Conservation (phyloP, 345 rosid species). For the Camelina neglecta region DNA sequence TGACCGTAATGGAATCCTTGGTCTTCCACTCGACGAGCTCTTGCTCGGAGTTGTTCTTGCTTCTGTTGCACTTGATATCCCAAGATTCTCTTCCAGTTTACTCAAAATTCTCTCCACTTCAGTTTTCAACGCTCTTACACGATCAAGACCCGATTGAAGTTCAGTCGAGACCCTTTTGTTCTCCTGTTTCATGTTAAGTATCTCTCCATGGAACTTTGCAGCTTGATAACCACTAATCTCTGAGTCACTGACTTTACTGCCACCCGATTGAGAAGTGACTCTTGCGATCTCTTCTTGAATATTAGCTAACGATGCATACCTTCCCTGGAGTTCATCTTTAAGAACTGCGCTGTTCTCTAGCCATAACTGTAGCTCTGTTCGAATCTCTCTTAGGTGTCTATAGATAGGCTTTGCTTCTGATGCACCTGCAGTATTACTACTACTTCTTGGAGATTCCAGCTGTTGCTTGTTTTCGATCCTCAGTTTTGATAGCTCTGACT, state of each 20-base stretch:
- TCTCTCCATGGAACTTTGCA: slow-evolving; percentile 84
- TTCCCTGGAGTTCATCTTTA: slow-evolving; percentile 69
- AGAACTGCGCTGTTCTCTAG: slow-evolving; percentile 67
- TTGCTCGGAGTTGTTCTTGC: slow-evolving; percentile 37
- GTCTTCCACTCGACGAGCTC: slow-evolving; percentile 34
- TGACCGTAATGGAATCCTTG: slow-evolving; percentile 75
- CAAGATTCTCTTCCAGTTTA: slow-evolving; percentile 62
- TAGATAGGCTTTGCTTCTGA: slow-evolving; percentile 74
- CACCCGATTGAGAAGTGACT: slow-evolving; percentile 45
- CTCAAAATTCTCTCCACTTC: slow-evolving; percentile 59
- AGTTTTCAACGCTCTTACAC: slow-evolving; percentile 50
- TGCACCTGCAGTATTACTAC: slow-evolving; percentile 34
- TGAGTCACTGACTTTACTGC: slow-evolving; percentile 43
- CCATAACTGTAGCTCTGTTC: slow-evolving; percentile 77
- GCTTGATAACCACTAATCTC: slow-evolving; percentile 66
- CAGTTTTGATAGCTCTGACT: slow-evolving; percentile 57
- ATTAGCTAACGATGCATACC: slow-evolving; percentile 58
- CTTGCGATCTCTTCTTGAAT: slow-evolving; percentile 72
- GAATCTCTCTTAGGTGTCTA: slow-evolving; percentile 75
- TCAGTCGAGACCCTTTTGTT: slow-evolving; percentile 68
- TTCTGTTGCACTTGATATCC: slow-evolving; percentile 45
- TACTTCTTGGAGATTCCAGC: slow-evolving; percentile 47
- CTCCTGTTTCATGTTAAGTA: slow-evolving; percentile 91
- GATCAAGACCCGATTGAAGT: slow-evolving; percentile 60
- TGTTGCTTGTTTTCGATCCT: slow-evolving; percentile 37